Base-by-base conservation (phyloP, 768 basidiomycete genomes). In the Epithele typhae region DNA sequence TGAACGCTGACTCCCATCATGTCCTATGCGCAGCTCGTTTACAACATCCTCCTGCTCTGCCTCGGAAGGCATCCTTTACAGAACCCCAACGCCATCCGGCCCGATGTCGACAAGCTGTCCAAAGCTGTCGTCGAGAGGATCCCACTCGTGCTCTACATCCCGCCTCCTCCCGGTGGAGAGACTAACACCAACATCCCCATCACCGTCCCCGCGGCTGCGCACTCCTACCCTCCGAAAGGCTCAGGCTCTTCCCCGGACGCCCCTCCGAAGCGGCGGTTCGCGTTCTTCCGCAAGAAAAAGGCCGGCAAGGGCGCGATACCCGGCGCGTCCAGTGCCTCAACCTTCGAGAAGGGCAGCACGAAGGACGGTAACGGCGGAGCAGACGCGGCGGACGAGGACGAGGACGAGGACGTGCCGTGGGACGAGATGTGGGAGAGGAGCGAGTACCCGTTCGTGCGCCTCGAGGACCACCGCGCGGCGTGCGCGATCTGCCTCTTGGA, bases 401-500 rank as follows among this genome's bases (percentile, higher is more conserved):
- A 70, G 5, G 66, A 48, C 37, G 69, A 64, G 21, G 70, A 71
- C 9, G 66, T 73, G 52, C 73, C 76, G 12, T 91, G 87, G 86
- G 84, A 90, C 54, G 83, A 83, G 44, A 73, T 79, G 41, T 92
- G 87, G 84, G 88, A 88, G 56, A 72, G 75, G 35, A 75, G 78
- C 32, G 81, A 82, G 41, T 85, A 85, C 62, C 89, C 90, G 1
- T 91, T 92, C 62, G 86, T 92, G 27, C 69, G 84, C 35, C 72
- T 92, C 30, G 87, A 90, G 54, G 84, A 79, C 19, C 89, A 92
- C 59, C 82, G 89, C 43, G 90, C 90, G 4, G 78, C 83, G 14
- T 92, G 89, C 62, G 86, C 87, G 21, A 87, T 91, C 44, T 92
- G 90, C 62, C 67, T 92, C 54, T 74, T 85, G 76, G 89, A 92